phyloP scores from a whole-genome alignment of 345 rosid genomes.

The Linum lewisii region DNA sequence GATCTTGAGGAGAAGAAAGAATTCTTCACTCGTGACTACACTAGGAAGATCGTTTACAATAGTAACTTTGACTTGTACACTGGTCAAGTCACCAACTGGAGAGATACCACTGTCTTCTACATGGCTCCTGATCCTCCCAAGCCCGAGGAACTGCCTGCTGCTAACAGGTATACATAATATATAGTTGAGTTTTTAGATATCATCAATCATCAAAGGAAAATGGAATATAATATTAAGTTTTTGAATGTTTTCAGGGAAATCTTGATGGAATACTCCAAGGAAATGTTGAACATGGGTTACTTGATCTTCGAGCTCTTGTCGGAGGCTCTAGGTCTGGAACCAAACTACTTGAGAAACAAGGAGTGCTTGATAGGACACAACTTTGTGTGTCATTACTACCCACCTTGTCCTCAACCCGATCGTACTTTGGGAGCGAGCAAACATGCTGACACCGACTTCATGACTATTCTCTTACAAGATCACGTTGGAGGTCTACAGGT shows the following conservation, averaged over 20 bases:
- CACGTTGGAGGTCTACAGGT: neutral
- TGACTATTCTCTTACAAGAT: neutral
- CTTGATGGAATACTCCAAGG: neutral
- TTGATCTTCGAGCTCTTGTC: neutral
- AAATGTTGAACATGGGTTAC: neutral
- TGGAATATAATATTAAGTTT: no score
- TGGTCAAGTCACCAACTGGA: constrained; percentile 7
- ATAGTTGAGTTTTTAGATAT: no score
- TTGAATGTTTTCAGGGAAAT: neutral
- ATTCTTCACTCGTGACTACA: no score
- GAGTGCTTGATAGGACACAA: neutral
- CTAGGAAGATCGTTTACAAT: no score
- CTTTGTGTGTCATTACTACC: neutral
- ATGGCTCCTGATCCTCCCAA: constrained; percentile 14
- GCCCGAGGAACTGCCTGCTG: constrained; percentile 12
- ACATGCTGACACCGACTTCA: neutral
- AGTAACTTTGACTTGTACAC: constrained; percentile 15
- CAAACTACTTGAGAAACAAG: neutral
- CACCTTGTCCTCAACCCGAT: neutral
- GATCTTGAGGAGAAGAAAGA: no score
- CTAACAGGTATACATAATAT: no score
- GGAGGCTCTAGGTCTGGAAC: neutral
- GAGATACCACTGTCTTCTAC: constrained; percentile 7
- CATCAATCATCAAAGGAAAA: no score
- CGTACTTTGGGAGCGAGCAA: neutral